These are phyloP conservation scores for Trypanosoma conorhini DNA, from an alignment of 208 protist species.

Conservation along the genomic window DNA sequence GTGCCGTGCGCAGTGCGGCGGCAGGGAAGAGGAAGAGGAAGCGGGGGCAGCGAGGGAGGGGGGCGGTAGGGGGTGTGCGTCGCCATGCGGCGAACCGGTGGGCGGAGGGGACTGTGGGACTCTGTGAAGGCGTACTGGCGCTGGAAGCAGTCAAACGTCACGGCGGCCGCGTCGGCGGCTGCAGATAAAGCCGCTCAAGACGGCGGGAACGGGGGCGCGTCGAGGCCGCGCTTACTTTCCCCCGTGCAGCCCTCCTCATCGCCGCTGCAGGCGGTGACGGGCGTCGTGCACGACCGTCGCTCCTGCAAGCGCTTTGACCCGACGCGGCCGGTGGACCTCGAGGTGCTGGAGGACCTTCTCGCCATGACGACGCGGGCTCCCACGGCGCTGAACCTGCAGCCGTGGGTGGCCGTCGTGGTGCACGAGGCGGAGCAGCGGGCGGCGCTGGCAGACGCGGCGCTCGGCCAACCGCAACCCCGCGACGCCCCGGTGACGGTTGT, in stretches of 20 bases:
- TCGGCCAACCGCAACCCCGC: constrained; percentile 71
- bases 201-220: not conserved
- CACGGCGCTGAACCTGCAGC: constrained; percentile 85
- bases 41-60: no score
- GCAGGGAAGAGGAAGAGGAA: no score
- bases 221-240: not conserved
- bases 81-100: not conserved
- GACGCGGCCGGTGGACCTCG: constrained; percentile 33
- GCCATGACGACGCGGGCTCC: constrained; percentile 56
- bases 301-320: constrained; percentile 66
- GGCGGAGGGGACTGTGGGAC: not conserved
- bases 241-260: not conserved
- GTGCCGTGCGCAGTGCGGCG: no score
- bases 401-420: constrained; percentile 86
- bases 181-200: not conserved
- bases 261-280: constrained; percentile 21
- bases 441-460: constrained; percentile 48
- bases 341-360: constrained; percentile 50
- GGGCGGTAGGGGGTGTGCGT: not conserved
- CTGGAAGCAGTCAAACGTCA: constrained; percentile 5
- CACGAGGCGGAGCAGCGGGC: constrained; percentile 36
- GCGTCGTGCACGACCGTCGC: constrained; percentile 39
- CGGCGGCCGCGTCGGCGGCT: not conserved
- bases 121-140: constrained; percentile 1
- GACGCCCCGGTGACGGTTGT: constrained; percentile 71